Evolutionary conservation across 768 basidiomycete genomes (phyloP).

Genomic region (Amanita rubescens): DNA sequence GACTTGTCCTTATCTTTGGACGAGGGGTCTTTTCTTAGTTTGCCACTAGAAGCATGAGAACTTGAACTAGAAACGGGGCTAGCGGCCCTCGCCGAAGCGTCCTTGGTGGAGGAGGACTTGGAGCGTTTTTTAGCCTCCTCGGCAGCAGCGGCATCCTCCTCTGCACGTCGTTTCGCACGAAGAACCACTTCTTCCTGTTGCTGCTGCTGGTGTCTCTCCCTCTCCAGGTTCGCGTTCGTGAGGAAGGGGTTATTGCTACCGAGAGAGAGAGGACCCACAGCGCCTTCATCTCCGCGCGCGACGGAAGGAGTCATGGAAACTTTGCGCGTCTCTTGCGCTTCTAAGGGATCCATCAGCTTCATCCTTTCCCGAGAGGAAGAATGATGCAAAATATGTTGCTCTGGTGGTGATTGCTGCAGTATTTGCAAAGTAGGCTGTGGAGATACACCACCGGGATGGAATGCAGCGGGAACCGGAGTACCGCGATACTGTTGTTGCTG

Average conservation of each 20-base stretch:
- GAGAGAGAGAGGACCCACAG: background rate
- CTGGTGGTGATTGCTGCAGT: conserved; percentile 33
- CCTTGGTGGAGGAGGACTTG: conserved; percentile 26
- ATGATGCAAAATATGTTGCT: conserved; percentile 1
- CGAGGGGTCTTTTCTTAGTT: conserved; percentile 38
- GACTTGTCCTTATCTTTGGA: background rate
- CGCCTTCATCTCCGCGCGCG: conserved; percentile 44
- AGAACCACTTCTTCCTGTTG: conserved; percentile 23
- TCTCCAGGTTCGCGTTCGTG: background rate
- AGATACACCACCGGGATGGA: conserved; percentile 14
- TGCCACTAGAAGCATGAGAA: conserved; percentile 18
- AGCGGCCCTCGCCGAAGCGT: conserved; percentile 11
- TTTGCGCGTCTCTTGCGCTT: conserved; percentile 68
- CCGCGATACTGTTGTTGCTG: conserved; percentile 27
- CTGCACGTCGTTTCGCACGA: conserved; percentile 33
- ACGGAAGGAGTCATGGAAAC: conserved; percentile 75
- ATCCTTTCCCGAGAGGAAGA: conserved; percentile 19
- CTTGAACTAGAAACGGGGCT: conserved; percentile 7
- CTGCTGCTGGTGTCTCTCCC: conserved; percentile 11
- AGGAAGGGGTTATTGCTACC: background rate
- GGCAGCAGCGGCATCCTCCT: conserved; percentile 45
- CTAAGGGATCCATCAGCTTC: conserved; percentile 21
- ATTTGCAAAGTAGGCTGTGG: conserved; percentile 22
- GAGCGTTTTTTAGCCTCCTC: conserved; percentile 36
- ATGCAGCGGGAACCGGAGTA: conserved; percentile 21